phyloP scores from a whole-genome alignment of 192 early-diverging fungal species.

The Entophlyctis luteolus region DNA sequence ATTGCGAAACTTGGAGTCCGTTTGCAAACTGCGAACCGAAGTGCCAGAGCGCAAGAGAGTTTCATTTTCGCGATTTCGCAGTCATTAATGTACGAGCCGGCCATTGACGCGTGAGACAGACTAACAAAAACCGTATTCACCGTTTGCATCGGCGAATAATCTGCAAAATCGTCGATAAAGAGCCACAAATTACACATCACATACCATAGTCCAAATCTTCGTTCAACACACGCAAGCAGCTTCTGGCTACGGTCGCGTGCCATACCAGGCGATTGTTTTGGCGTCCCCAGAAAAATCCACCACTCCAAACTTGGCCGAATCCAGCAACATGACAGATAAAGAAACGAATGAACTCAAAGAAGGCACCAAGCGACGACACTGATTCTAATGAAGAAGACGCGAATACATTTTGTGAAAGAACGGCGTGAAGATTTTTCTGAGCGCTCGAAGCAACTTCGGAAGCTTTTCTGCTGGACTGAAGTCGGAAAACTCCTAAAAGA shows the following conservation, averaged over 20 bases:
- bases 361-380: background rate
- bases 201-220: background rate
- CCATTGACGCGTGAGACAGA: slow-evolving; percentile 17
- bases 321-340: background rate
- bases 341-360: background rate
- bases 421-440: too few species aligned
- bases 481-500: background rate
- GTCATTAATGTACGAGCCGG: background rate
- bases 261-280: background rate
- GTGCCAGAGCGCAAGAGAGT: slow-evolving; percentile 3
- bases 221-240: background rate
- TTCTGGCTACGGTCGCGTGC: slow-evolving; percentile 9
- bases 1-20: background rate
- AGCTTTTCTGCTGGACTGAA: background rate
- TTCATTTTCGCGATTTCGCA: slow-evolving; percentile 7
- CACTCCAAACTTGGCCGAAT: background rate
- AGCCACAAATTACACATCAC: background rate
- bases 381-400: too few species aligned
- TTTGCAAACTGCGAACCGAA: background rate
- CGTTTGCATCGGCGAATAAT: background rate
- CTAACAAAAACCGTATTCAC: background rate
- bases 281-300: background rate
- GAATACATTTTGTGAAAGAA: too few species aligned
- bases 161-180: background rate
- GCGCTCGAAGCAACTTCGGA: too few species aligned